Base-by-base conservation (phyloP, 306 rosid genomes). In the Dryas alaskensis region DNA sequence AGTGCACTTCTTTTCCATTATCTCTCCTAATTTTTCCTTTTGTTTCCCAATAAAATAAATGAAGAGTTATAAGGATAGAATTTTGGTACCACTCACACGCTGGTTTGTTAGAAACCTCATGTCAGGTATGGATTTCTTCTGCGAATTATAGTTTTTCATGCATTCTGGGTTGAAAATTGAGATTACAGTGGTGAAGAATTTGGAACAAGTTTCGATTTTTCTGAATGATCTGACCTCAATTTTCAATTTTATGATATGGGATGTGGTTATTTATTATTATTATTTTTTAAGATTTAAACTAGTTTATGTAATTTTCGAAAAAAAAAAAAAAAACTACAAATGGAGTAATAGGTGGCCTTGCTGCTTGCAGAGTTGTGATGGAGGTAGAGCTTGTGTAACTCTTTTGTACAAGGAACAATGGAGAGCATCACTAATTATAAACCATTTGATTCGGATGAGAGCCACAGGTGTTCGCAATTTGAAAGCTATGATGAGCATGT, bases 391-490 rank as follows among this genome's bases (percentile, higher is more conserved):
- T 67, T 57, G 50, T 78, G 9, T 40, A 53, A 65, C 65, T 49
- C 64, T 57, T 43, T 37, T 57, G 10, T 11, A 10, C 40, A 65
- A 75, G 40, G 54, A 53, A 48, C 10, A 55, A 76, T 66, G 69
- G 70, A 69, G 60, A 76, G 48, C 53, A 17, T 47, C 22, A 60
- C 42, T 40, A 60, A 25, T 8, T 39, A 50, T n/a, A 55, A 19
- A 11, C 57, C 75, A 59, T 60, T 60, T 46, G 70, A 76, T 49
- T 68, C 53, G 6, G 74, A 76, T 59, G 80, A 76, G 42, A 68
- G 62, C 12, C 69, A 76, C 12, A 68, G 53, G 19, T 76, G 69
- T 60, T 31, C 46, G 67, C 67, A 46, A 27, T 27, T 72, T n/a
- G 76, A 72, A 72, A 46, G 37, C n/a, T 59, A 59, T 22, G 67